Evolutionary conservation across 768 basidiomycete genomes (phyloP), one percentile per base, ranked within the genome.

Genomic region (Kwoniella botswanensis): DNA sequence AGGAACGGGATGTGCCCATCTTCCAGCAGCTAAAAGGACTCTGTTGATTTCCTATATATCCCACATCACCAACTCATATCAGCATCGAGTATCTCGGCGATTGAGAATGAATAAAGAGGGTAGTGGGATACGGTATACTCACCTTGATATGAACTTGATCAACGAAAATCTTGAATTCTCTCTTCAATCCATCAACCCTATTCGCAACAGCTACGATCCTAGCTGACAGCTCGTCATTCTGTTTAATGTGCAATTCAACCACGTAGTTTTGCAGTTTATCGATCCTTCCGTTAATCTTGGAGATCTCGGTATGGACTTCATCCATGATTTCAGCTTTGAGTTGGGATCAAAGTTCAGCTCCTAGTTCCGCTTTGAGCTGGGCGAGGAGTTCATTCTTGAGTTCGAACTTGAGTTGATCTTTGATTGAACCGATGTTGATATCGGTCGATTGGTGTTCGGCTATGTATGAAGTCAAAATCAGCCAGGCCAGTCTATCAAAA

Each of bases 1-100:
- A 13, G 65, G 65, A 26, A 65, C 63, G 12, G 63, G 63, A 24
- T 54, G 52, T 17, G 63, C 63, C 63, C 63, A 65, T 54, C 29
- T 53, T 41, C 63, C 63, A 42, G 24, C 35, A 18, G 35, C 50
- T 3, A 54, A 24, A 4, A 65, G 21, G 6, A 55, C 63, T 18
- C 53, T 26, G 35, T 65, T 65, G 24, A 55, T 55, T 15, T 26
- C 52, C 63, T 65, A 41, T 26, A 15, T 6, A 58, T 2, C 11
- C 11, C 54, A 22, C 1, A 26, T 1, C 13, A 1, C 12, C 7
- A 11, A 53, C 29, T 6, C 35, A 41, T 17, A 29, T 21, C 43
- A 29, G 11, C n/a, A 9, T 44, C 60, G 17, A 21, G 12, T 21
- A 21, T 53, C 5, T 42, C 13, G 26, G 59, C 2, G 17, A 15